Percentiles rank a stretch among this genome's conserved stretches.
phyloP scores from a whole-genome alignment of 2,329 filamentous ascomycete genomes.

The Epichloe aotearoae region DNA sequence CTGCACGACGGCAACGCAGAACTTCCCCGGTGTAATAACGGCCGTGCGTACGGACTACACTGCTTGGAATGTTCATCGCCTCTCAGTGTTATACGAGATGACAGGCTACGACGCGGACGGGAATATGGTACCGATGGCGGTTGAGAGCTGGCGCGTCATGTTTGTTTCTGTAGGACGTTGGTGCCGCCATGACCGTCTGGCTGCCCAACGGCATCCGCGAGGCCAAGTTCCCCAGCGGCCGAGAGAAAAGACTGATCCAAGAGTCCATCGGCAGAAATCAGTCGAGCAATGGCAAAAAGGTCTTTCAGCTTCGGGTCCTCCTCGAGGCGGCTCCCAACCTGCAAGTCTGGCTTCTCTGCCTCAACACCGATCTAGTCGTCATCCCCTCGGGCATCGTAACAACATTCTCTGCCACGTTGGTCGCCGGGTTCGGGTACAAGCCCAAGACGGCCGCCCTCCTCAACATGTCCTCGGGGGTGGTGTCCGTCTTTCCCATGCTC shows the following conservation, averaged over 20 bases:
- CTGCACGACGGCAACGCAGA: slow-evolving; percentile 27
- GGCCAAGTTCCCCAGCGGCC: slow-evolving; percentile 11
- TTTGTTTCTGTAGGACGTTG: slow-evolving; percentile 37
- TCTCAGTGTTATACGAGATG: slow-evolving; percentile 25
- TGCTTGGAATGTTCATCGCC: slow-evolving; percentile 34
- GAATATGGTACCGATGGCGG: slow-evolving; percentile 19
- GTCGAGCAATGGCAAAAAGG: slow-evolving; percentile 26
- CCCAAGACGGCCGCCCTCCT: slow-evolving; percentile 30
- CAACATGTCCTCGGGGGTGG: slow-evolving; percentile 21
- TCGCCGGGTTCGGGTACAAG: slow-evolving; percentile 21
- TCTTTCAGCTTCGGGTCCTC: slow-evolving; percentile 26
- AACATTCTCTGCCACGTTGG: slow-evolving; percentile 12
- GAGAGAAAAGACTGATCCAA: slow-evolving; percentile 30
- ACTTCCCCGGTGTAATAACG: slow-evolving; percentile 28
- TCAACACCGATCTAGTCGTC: slow-evolving; percentile 13
- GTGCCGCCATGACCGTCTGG: slow-evolving; percentile 25
- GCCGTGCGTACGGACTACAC: slow-evolving; percentile 22
- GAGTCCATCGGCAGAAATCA: slow-evolving; percentile 41
- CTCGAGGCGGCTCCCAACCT: slow-evolving; percentile 26
- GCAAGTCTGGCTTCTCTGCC: slow-evolving; percentile 27
- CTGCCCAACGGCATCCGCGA: slow-evolving; percentile 25
- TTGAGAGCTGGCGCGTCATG: slow-evolving; percentile 36
- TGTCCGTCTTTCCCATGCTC: slow-evolving; percentile 11
- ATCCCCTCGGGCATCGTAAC: too few relatives aligned
- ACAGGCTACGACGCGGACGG: slow-evolving; percentile 31